phyloP scores from a whole-genome alignment of 345 rosid genomes.

The Euphorbia peplus region DNA sequence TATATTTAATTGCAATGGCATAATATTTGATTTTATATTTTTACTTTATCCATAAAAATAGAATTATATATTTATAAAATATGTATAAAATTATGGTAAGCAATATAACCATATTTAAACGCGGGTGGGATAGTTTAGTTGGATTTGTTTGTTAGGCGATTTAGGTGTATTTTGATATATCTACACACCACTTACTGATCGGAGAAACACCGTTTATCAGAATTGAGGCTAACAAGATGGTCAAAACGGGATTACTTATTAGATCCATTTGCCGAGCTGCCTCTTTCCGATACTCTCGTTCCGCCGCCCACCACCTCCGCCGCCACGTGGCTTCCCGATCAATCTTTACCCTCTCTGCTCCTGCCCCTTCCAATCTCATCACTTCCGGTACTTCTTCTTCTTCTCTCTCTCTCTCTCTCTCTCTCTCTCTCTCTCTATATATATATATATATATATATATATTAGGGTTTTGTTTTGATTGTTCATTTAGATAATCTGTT shows the following conservation, averaged over 20 bases:
- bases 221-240: conserved; percentile 2
- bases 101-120: no score
- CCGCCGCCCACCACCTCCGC: conserved; percentile 18
- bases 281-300: conserved; percentile 20
- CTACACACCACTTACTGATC: neutral
- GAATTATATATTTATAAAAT: no score
- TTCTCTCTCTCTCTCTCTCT: neutral
- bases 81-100: no score
- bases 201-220: neutral
- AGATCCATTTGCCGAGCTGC: conserved; percentile 33
- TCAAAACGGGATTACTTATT: conserved; percentile 31
- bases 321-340: conserved; percentile 18
- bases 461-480: neutral
- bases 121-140: neutral
- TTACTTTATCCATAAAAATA: no score
- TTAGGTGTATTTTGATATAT: neutral
- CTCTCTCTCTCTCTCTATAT: no score
- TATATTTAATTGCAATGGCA: no score
- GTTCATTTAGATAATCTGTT: neutral
- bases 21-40: no score
- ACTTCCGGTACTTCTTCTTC: conserved; percentile 15
- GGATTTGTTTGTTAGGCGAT: neutral
- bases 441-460: no score
- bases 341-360: conserved; percentile 14
- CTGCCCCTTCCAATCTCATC: conserved; percentile 15